Evolutionary conservation across 495 filamentous ascomycete species (phyloP).

Genomic region (Penicillium lagena): DNA sequence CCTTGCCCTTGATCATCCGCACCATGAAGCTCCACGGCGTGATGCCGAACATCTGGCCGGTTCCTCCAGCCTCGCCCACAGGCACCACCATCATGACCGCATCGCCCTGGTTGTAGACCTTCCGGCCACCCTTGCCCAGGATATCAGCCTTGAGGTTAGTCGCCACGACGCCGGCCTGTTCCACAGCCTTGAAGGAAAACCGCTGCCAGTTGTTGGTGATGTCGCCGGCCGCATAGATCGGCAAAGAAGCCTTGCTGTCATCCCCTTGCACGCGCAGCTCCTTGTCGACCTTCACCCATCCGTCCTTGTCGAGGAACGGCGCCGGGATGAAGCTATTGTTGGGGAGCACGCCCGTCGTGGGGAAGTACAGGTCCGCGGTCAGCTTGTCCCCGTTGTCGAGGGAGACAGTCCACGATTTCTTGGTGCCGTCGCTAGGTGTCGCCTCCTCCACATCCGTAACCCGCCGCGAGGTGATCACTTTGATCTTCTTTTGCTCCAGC

Average conservation of each 20-base stretch:
- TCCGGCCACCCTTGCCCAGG: slow-evolving; percentile 11
- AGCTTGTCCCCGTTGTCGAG: slow-evolving; percentile 36
- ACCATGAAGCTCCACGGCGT: slow-evolving; percentile 38
- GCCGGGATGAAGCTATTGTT: slow-evolving; percentile 55
- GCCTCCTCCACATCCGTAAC: slow-evolving; percentile 5
- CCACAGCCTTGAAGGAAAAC: slow-evolving; percentile 17
- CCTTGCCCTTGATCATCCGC: slow-evolving; percentile 39
- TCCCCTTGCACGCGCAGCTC: slow-evolving; percentile 42
- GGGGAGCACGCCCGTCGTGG: slow-evolving; percentile 52
- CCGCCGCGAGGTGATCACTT: slow-evolving; percentile 17
- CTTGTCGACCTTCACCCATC: slow-evolving; percentile 51
- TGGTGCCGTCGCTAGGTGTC: background rate
- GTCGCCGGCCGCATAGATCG: slow-evolving; percentile 34
- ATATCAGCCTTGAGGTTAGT: slow-evolving; percentile 31
- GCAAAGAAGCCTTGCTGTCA: slow-evolving; percentile 10
- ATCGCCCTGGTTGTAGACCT: slow-evolving; percentile 15
- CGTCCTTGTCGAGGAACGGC: slow-evolving; percentile 39
- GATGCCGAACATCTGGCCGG: slow-evolving; percentile 43
- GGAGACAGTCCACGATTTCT: slow-evolving; percentile 21
- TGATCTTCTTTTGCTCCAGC: slow-evolving; percentile 19
- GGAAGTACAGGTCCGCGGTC: slow-evolving; percentile 54
- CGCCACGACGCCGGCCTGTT: slow-evolving; percentile 22
- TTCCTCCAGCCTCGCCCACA: slow-evolving; percentile 39
- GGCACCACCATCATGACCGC: slow-evolving; percentile 32
- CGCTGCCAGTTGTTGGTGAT: slow-evolving; percentile 29